Conservation (phyloP, 1,139 yeast genomes). For the Candida neerlandica region DNA sequence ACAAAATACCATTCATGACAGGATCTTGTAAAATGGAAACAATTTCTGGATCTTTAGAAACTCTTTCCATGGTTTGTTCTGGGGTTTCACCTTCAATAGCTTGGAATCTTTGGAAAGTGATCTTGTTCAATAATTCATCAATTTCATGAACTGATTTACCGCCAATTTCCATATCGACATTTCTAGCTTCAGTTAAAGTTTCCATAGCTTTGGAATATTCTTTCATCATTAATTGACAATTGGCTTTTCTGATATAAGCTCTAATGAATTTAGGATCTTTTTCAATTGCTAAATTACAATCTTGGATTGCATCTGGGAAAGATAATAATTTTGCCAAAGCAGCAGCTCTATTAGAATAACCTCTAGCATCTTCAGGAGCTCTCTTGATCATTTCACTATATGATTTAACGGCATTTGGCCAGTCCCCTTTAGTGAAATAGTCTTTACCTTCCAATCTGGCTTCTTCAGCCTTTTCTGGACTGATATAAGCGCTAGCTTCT, state of each 20-base stretch:
- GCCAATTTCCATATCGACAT: slow-evolving; percentile 64
- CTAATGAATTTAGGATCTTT: slow-evolving; percentile 87
- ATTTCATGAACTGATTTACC: slow-evolving; percentile 73
- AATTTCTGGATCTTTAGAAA: slow-evolving; percentile 91
- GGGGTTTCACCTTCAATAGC: slow-evolving; percentile 89
- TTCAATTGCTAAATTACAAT: slow-evolving; percentile 87
- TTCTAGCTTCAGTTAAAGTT: slow-evolving; percentile 78
- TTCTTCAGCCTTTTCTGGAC: slow-evolving; percentile 92
- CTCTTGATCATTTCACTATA: slow-evolving; percentile 96
- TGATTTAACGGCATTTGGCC: slow-evolving; percentile 96
- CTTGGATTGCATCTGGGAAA: slow-evolving; percentile 94
- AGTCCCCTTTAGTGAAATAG: slow-evolving; percentile 84
- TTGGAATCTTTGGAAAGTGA: slow-evolving; percentile 75
- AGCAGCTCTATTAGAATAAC: slow-evolving; percentile 98
- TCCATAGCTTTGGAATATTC: slow-evolving; percentile 83
- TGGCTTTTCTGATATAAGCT: slow-evolving; percentile 97
- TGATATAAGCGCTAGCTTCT: slow-evolving; percentile 77
- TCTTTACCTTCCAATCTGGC: slow-evolving; percentile 94
- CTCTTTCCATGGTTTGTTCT: slow-evolving; percentile 92
- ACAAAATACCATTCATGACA: slow-evolving; percentile 92
- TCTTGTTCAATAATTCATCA: slow-evolving; percentile 79
- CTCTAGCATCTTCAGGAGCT: slow-evolving; percentile 95
- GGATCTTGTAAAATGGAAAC: slow-evolving; percentile 92
- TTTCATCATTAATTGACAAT: slow-evolving; percentile 88
- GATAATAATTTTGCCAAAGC: slow-evolving; percentile 92